Percentiles rank a stretch among this genome's conserved stretches.
phyloP scores from a whole-genome alignment of 2,329 filamentous ascomycete genomes.

The Cordyceps javanica region DNA sequence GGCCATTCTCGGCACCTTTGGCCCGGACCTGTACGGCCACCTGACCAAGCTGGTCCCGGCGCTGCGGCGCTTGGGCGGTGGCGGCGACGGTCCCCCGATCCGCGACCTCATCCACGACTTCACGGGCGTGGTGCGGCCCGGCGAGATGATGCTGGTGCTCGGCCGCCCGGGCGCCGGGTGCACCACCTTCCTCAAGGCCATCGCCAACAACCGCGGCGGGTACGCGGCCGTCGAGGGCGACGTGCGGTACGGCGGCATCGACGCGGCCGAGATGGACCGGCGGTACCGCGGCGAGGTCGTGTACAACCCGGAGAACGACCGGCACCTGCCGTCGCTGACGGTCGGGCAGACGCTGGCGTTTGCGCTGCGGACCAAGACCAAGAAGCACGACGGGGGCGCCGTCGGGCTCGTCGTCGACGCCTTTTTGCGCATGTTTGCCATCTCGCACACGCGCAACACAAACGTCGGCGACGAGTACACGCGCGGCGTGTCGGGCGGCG shows the following conservation, averaged over 20 bases:
- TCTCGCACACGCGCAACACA: slow-evolving; percentile 68
- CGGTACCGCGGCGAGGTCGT: slow-evolving; percentile 57
- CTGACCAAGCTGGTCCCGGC: slow-evolving; percentile 10
- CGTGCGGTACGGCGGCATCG: slow-evolving; percentile 53
- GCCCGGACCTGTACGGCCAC: slow-evolving; percentile 64
- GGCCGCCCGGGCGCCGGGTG: slow-evolving; percentile 70
- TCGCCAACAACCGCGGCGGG: slow-evolving; percentile 61
- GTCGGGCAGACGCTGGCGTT: slow-evolving; percentile 76
- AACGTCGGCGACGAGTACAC: slow-evolving; percentile 67
- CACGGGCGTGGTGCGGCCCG: slow-evolving; percentile 28
- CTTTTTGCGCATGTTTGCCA: slow-evolving; percentile 71
- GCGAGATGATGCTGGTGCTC: slow-evolving; percentile 40
- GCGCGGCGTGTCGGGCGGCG: slow-evolving; percentile 71
- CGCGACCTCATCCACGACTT: slow-evolving; percentile 27
- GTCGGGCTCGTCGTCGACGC: slow-evolving; percentile 65
- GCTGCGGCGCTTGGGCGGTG: not conserved
- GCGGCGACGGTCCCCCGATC: slow-evolving; percentile 16
- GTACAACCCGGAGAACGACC: slow-evolving; percentile 65
- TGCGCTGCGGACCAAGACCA: slow-evolving; percentile 68
- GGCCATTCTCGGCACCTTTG: slow-evolving; percentile 71
- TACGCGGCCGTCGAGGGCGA: slow-evolving; percentile 63
- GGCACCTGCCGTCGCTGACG: slow-evolving; percentile 66
- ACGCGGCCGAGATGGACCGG: slow-evolving; percentile 39
- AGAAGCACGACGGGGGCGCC: slow-evolving; percentile 55
- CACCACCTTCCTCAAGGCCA: slow-evolving; percentile 69